Base-by-base conservation (phyloP, 106 monocot genomes). In the Xerophyta viscosa region DNA sequence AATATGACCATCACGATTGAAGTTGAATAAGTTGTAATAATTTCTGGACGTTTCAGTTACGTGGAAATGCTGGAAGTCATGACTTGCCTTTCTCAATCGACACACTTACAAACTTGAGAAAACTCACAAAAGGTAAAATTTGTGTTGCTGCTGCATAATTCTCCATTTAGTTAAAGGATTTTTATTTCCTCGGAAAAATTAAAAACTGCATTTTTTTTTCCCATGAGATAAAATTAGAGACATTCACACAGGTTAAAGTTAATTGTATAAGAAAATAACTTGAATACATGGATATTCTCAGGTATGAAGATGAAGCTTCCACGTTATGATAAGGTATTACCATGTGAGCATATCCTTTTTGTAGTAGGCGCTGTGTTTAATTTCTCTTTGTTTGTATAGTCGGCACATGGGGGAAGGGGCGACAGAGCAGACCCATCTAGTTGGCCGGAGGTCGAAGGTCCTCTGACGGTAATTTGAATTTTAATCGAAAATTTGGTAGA, bases 51-150 rank as follows among this genome's bases (percentile, higher is more conserved):
- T 66, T 78, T 53, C 67, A 96, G 96, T 67, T 85, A 48, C 96
- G 96, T 46, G 96, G 96, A 24, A 98, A 98, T 74, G 96, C 96
- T 6, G 96, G 96, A 73, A 98, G 85, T 62, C 96, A 98, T 61
- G 96, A 98, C 54, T 66, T 98, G 55, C 72, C 54, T 37, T 79
- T 98, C 62, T 86, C 85, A 29, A 28, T 98, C 48, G 76, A 89
- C 3, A 98, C 84, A 0, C 74, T 98, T 6, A 57, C 78, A 41
- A 49, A 61, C 31, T 55, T 98, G 41, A 76, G 20, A 24, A 71
- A 76, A 49, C 41, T 89, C 43, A 89, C 88, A 52, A 74, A 98
- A 82, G 81, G 96, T 90, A 73, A 37, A 22, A 8, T 39, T 31
- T 41, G 56, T 25, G 31, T 33, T 33, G 7, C 33, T 33, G 5